Evolutionary conservation across 1,139 yeast genomes (phyloP), one percentile per base, ranked within the genome.

Genomic region (Lodderomyces margitis): DNA sequence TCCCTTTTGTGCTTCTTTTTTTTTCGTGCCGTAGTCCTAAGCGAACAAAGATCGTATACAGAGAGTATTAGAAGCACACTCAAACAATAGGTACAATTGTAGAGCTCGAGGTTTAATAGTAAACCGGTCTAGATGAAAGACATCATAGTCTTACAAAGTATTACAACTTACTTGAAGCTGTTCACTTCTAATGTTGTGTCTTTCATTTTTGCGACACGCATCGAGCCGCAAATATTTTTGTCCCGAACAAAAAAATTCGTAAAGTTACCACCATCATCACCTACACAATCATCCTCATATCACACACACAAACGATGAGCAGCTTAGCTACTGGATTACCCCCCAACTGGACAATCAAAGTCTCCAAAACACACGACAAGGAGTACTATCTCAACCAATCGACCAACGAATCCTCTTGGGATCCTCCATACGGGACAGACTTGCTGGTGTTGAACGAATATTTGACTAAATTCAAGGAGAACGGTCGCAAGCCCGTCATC

Each of bases 391-490:
- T 77, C 62, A 81, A 88, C 55, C 80, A 81, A 28, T 74, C 75
- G 33, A 80, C 91, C 3, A 74, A 80, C 39, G 83, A 83, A 55
- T 85, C 96, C 0, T 74, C 82, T 30, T 92, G 98, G 98, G 94
- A 85, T 46, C 85, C 96, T 3, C 98, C 98, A 6, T 78, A 71
- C 42, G 96, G 92, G 7, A 81, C 95, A 2, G 87, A 92, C 54
- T 61, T 75, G 15, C 80, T 64, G 2, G 70, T 73, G 50, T 70
- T 92, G 45, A 72, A 77, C 39, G 68, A 66, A 12, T 87, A 87
- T 63, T 63, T 85, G 51, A 53, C 61, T 21, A 62, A 64, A 44
- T 75, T 53, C 66, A 71, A 52, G 61, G 62, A 51, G 56, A 79
- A 62, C 77, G 86, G 57, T 58, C 78, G 56, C 74, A 84, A 64